Conservation (phyloP, 495 filamentous ascomycete species). For the Neurospora africana region DNA sequence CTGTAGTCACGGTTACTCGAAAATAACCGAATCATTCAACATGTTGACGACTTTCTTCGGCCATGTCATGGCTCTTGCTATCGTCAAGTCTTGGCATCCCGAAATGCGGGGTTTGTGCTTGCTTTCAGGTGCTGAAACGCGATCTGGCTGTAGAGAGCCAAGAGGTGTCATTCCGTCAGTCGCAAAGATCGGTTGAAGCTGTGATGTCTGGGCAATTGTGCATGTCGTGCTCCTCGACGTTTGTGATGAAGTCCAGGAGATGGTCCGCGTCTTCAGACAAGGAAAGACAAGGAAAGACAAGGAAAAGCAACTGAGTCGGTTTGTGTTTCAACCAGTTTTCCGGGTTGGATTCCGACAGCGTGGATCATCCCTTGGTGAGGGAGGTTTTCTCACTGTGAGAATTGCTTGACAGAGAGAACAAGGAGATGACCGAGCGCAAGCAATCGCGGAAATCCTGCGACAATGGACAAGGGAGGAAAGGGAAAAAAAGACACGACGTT, state of each 20-base stretch:
- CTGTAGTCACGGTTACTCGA: not conserved
- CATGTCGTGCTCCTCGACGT: not conserved
- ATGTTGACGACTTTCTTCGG: not conserved
- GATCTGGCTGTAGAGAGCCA: not conserved
- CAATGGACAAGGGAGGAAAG: not conserved
- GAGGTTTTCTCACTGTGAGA: not conserved
- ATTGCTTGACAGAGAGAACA: not conserved
- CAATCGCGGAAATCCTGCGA: not conserved
- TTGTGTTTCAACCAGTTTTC: not conserved
- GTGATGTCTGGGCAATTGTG: not conserved
- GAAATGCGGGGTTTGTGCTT: not conserved
- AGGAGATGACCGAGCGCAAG: not conserved
- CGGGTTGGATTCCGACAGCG: not conserved
- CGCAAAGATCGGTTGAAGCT: not conserved
- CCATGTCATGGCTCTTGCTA: not conserved
- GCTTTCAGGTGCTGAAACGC: not conserved
- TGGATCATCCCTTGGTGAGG: not conserved
- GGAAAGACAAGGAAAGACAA: too few relatives aligned
- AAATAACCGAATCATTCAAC: not conserved
- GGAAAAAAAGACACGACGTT: not conserved
- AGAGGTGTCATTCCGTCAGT: not conserved
- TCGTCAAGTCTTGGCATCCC: not conserved
- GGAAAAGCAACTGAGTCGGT: not conserved
- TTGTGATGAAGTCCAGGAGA: not conserved
- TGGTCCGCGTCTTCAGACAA: not conserved